A percentile compares a stretch with the other conserved stretches of the same genome.
phyloP scores from a whole-genome alignment of 2,329 filamentous ascomycete species.

The Colletotrichum spinosum region DNA sequence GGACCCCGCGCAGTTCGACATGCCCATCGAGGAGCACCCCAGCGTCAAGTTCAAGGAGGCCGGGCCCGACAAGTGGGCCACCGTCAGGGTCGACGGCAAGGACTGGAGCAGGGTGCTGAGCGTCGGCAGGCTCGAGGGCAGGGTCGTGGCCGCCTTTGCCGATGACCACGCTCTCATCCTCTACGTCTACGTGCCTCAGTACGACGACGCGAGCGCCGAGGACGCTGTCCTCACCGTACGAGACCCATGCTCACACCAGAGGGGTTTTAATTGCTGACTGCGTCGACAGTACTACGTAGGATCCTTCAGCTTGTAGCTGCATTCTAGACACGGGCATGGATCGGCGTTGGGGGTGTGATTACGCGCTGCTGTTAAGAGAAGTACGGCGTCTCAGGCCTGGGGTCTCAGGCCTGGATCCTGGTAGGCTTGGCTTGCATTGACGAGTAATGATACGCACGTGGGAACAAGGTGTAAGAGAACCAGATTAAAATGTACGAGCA shows the following conservation, averaged over 20 bases:
- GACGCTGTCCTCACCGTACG: slow-evolving; percentile 82
- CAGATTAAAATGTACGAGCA: no score
- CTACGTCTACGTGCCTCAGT: slow-evolving; percentile 82
- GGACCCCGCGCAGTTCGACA: slow-evolving; percentile 79
- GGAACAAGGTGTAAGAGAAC: no score
- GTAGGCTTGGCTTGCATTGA: neutral
- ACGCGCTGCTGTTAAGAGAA: no score
- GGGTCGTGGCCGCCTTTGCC: slow-evolving; percentile 92
- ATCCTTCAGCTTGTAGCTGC: slow-evolving; percentile 48
- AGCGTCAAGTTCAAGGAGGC: slow-evolving; percentile 82
- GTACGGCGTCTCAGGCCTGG: neutral
- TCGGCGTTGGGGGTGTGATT: neutral
- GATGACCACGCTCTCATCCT: slow-evolving; percentile 84
- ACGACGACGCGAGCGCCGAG: slow-evolving; percentile 73
- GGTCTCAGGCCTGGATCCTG: neutral
- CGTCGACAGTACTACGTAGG: slow-evolving; percentile 51
- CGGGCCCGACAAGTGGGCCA: slow-evolving; percentile 87
- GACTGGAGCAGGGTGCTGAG: slow-evolving; percentile 97
- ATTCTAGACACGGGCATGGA: neutral
- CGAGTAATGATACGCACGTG: neutral
- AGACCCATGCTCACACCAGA: slow-evolving; percentile 23
- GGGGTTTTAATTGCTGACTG: slow-evolving; percentile 2
- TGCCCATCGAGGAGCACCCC: slow-evolving; percentile 82
- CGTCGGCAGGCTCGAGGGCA: slow-evolving; percentile 87
- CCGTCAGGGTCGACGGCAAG: slow-evolving; percentile 88